Evolutionary conservation across 768 basidiomycete genomes (phyloP).

Genomic region (Stropharia rugosoannulata): DNA sequence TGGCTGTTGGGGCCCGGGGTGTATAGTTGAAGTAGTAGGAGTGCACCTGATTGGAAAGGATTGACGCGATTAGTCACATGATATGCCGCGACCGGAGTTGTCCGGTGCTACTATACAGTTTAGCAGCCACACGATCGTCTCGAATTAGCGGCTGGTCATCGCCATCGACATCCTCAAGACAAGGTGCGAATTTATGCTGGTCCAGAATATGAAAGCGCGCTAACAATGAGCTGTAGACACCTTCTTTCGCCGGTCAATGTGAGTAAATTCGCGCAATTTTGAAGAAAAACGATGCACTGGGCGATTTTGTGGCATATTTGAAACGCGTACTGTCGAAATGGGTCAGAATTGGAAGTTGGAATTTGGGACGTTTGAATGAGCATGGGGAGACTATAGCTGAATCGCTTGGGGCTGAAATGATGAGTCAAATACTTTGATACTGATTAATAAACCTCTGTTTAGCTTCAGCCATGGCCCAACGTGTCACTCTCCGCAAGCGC

Average conservation of each 20-base stretch:
- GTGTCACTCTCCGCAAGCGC: conserved; percentile 99
- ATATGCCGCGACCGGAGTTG: conserved; percentile 19
- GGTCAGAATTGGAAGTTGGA: neutral
- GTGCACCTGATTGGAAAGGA: no score
- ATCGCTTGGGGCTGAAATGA: neutral
- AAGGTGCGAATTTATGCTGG: conserved; percentile 43
- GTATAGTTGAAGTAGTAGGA: no score
- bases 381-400: neutral
- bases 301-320: conserved; percentile 6
- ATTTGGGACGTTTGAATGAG: neutral
- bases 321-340: neutral
- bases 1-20: no score
- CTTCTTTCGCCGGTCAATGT: conserved; percentile 28
- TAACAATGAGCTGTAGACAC: conserved; percentile 1
- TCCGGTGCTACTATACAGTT: conserved; percentile 39
- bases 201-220: neutral
- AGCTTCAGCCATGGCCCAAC: conserved; percentile 83
- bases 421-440: conserved; percentile 1
- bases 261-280: conserved; percentile 27
- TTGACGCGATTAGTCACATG: neutral
- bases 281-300: conserved; percentile 4
- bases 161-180: conserved; percentile 63
- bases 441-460: conserved; percentile 9
- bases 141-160: conserved; percentile 30
- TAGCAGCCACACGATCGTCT: conserved; percentile 32